Evolutionary conservation across 768 basidiomycete genomes (phyloP).

Genomic region (Pholiota molesta): DNA sequence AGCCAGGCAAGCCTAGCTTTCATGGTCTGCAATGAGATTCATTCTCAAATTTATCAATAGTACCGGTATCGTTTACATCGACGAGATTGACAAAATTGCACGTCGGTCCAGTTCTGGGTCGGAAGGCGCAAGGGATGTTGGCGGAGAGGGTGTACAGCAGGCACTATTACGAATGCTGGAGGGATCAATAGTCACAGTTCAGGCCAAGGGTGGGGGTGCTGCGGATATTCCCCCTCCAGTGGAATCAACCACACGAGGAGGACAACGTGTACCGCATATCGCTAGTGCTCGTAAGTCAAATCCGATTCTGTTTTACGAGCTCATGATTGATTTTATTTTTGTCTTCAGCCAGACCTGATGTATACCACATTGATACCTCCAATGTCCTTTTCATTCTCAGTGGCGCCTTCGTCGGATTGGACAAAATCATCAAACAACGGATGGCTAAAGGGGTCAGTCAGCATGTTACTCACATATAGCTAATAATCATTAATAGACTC

Average conservation of each 20-base stretch:
- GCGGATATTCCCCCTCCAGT: constrained; percentile 45
- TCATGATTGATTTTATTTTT: constrained; percentile 8
- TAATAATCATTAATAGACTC: background rate
- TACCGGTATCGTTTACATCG: constrained; percentile 94
- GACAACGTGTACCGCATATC: constrained; percentile 51
- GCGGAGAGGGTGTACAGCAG: constrained; percentile 96
- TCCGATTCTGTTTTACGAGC: background rate
- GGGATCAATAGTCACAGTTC: constrained; percentile 82
- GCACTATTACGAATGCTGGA: constrained; percentile 93
- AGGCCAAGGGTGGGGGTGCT: constrained; percentile 62
- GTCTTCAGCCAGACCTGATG: constrained; percentile 58
- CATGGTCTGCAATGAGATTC: background rate
- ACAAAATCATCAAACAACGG: constrained; percentile 76
- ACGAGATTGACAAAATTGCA: constrained; percentile 95
- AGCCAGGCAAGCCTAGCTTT: constrained; percentile 60
- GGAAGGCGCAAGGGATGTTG: constrained; percentile 84
- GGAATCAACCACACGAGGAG: constrained; percentile 50
- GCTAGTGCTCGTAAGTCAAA: constrained; percentile 32
- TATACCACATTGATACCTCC: constrained; percentile 80
- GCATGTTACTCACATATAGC: background rate
- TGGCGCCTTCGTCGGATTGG: constrained; percentile 93
- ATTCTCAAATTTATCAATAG: constrained; percentile 39
- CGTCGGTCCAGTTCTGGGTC: constrained; percentile 59
- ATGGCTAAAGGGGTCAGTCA: constrained; percentile 80
- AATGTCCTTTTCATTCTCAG: constrained; percentile 95